Base-by-base conservation (phyloP, 805 yeast genomes). In the Wickerhamiella azymoides region DNA sequence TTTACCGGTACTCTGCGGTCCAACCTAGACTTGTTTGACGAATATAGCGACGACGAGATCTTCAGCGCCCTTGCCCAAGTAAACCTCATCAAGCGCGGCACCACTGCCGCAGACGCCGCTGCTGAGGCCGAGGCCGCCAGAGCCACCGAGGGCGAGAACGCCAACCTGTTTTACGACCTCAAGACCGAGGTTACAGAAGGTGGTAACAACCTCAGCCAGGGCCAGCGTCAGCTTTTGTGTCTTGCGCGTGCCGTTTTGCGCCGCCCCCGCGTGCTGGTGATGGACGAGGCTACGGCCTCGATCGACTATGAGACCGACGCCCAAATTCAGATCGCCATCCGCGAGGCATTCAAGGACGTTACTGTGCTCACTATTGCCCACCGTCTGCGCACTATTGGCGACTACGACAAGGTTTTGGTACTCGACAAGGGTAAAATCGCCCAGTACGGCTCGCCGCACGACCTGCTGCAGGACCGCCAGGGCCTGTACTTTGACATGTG, bases 321-420 rank as follows among this genome's bases (percentile, higher is more conserved):
- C 2, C 74, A 73, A 58, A 81, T 85, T 52, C 95, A 85, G 59
- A 53, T 67, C n/a, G 82, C 94, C 2, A 82, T 81, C 48, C 68
- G 74, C 14, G 66, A 67, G n/a, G 88, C 83, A 57, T 86, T 85
- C 58, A 47, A 63, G 1, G 64, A 74, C 25, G 78, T 92, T 52
- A 84, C 95, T 0, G 77, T 84, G 45, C 65, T 85, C 51, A 84
- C 94, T 51, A 84, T 85, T 63, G 95, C 95, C 5, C 96, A 85
- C 62, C 69, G 96, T 51, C 69, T 86, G 64, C 73, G 78, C 49
- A 79, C 89, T 0, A 81, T 81, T 51, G 65, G 79, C 45, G 74
- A 76, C 54, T 81, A 82, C 54, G 94, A 84, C 57, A 73, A 77
- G 62, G 81, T 84, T 46, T 64, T 85, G 52, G 94, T 84, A 3